Conservation (phyloP, 257 asterid species). For the Capsicum pubescens region DNA sequence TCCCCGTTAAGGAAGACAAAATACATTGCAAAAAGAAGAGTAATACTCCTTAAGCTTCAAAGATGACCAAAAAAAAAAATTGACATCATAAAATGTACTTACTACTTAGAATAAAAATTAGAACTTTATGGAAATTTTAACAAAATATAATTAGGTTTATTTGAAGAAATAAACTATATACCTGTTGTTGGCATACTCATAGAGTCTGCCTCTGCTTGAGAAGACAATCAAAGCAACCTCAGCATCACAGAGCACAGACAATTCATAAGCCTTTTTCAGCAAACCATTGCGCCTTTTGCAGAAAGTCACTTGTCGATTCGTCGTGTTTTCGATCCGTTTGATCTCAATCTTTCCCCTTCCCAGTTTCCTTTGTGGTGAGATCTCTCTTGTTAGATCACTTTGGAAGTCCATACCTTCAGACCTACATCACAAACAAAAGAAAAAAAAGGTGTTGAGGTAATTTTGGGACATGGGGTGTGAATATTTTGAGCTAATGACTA, state of each 20-base stretch:
- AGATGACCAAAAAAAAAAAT: background rate
- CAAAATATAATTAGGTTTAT: background rate
- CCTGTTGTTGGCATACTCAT: slow-evolving; percentile 95
- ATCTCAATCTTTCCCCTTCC: slow-evolving; percentile 93
- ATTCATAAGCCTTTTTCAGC: slow-evolving; percentile 88
- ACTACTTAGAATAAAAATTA: background rate
- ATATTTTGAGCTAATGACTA: slow-evolving; percentile 19
- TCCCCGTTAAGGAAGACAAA: slow-evolving; percentile 29
- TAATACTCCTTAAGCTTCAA: background rate
- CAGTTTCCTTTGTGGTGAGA: slow-evolving; percentile 64
- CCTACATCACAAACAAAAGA: slow-evolving; percentile 11
- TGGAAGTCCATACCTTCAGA: slow-evolving; percentile 56
- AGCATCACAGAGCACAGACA: slow-evolving; percentile 95
- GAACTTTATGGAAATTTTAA: background rate
- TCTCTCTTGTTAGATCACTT: slow-evolving; percentile 69
- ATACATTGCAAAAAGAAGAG: background rate
- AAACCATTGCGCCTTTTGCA: slow-evolving; percentile 91
- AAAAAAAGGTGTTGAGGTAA: background rate
- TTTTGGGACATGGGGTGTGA: background rate
- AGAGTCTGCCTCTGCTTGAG: slow-evolving; percentile 93
- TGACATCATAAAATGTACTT: background rate
- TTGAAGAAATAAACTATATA: slow-evolving; percentile 20
- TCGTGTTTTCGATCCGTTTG: slow-evolving; percentile 95
- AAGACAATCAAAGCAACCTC: slow-evolving; percentile 90
- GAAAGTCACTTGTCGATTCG: slow-evolving; percentile 95